phyloP scores from a whole-genome alignment of 805 yeast species.

The Teunomyces barrocoloradensis region DNA sequence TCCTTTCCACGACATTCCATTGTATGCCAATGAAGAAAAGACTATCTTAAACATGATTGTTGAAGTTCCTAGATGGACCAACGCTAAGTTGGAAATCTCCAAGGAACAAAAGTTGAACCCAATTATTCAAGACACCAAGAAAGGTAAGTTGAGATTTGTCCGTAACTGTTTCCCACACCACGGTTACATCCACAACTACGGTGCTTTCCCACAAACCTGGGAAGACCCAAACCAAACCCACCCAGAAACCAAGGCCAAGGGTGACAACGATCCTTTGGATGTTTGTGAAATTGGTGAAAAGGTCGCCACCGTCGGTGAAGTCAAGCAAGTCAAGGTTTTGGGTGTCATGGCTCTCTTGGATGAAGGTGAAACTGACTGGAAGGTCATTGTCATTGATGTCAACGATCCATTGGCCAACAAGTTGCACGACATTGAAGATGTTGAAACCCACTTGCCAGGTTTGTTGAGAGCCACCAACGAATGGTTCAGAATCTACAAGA shows the following conservation, averaged over 20 bases:
- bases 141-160: conserved; percentile 93
- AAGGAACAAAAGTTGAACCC: conserved; percentile 86
- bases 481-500: conserved; percentile 84
- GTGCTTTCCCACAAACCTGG: conserved; percentile 97
- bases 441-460: conserved; percentile 67
- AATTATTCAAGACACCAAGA: conserved; percentile 94
- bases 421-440: conserved; percentile 65
- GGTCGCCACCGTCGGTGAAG: conserved; percentile 47
- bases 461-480: conserved; percentile 61
- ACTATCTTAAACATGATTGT: conserved; percentile 79
- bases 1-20: conserved; percentile 76
- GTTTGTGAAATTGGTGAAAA: conserved; percentile 50
- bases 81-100: conserved; percentile 93
- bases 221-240: conserved; percentile 64
- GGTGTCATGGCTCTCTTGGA: conserved; percentile 80
- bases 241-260: conserved; percentile 59
- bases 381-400: conserved; percentile 67
- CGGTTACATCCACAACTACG: conserved; percentile 97
- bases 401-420: conserved; percentile 63
- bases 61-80: conserved; percentile 98
- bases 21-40: conserved; percentile 91
- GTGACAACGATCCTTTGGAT: conserved; percentile 49
- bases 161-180: conserved; percentile 98
- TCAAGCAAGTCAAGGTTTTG: conserved; percentile 63
- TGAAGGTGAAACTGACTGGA: conserved; percentile 98